Conservation (phyloP, 169 alveolate species). For the Ichthyophthirius multifiliis region DNA sequence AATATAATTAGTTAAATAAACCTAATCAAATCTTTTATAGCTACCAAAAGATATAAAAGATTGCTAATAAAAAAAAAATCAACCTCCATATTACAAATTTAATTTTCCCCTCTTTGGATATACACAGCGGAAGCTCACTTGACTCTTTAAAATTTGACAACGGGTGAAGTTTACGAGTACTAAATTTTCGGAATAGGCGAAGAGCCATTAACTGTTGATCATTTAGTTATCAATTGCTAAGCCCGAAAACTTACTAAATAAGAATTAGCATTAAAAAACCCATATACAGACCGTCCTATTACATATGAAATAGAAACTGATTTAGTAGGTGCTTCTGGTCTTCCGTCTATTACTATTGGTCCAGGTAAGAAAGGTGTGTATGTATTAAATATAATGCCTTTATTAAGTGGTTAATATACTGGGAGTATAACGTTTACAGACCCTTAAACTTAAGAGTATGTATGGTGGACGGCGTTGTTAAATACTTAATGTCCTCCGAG, state of each 20-base stretch:
- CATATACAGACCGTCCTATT: slow-evolving; percentile 54
- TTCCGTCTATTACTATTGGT: slow-evolving; percentile 18
- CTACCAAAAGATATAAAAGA: slow-evolving; percentile 9
- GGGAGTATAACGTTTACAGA: slow-evolving; percentile 81
- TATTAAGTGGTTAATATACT: slow-evolving; percentile 80
- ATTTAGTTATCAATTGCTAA: slow-evolving; percentile 81
- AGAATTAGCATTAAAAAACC: slow-evolving; percentile 66
- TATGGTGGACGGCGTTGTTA: slow-evolving; percentile 35
- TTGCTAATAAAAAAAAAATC: slow-evolving; percentile 69
- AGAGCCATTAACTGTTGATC: slow-evolving; percentile 91
- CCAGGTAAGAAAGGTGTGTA: slow-evolving; percentile 46
- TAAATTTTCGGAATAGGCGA: slow-evolving; percentile 88
- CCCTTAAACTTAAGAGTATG: slow-evolving; percentile 3
- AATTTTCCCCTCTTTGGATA: slow-evolving; percentile 86
- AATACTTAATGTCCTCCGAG: slow-evolving; percentile 43
- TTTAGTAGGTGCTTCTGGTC: slow-evolving; percentile 47
- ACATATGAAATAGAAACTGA: slow-evolving; percentile 87
- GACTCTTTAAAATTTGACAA: slow-evolving; percentile 70
- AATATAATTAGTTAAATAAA: neutral
- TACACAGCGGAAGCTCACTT: slow-evolving; percentile 76
- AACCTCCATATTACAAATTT: slow-evolving; percentile 71
- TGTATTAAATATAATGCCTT: slow-evolving; percentile 72
- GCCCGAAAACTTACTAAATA: slow-evolving; percentile 84
- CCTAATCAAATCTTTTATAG: neutral
- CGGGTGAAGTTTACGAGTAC: slow-evolving; percentile 88